A percentile compares a stretch with the other conserved stretches of the same genome.
These are phyloP conservation scores for Amanita pseudoporphyria DNA, from an alignment of 768 basidiomycete species.

Conservation along the genomic window DNA sequence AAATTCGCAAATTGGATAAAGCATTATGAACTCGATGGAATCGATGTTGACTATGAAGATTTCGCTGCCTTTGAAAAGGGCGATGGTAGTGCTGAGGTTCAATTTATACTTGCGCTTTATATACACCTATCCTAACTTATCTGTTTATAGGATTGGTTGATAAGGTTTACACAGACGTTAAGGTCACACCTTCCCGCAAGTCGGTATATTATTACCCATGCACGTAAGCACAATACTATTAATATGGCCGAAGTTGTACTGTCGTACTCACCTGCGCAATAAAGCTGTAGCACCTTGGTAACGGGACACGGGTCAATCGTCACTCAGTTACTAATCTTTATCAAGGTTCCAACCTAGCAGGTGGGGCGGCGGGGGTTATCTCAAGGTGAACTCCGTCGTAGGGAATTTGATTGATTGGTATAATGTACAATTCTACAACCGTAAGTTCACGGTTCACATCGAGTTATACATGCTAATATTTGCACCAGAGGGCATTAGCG, in stretches of 20 bases:
- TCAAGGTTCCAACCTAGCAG: constrained; percentile 31
- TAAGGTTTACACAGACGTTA: constrained; percentile 42
- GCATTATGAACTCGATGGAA: constrained; percentile 54
- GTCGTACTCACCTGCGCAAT: neutral
- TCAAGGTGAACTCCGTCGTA: constrained; percentile 40
- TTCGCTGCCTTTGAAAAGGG: constrained; percentile 49
- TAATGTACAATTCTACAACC: constrained; percentile 29
- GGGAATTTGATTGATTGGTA: constrained; percentile 61
- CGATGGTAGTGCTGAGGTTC: constrained; percentile 43
- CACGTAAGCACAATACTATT: constrained; percentile 27
- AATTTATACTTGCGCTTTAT: neutral
- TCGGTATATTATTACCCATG: constrained; percentile 44
- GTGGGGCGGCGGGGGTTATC: constrained; percentile 45
- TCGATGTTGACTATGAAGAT: constrained; percentile 73
- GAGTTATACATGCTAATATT: neutral
- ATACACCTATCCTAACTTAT: neutral
- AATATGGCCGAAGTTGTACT: neutral
- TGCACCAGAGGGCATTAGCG: constrained; percentile 42
- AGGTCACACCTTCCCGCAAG: constrained; percentile 38
- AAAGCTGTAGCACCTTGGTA: constrained; percentile 43
- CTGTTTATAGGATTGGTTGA: constrained; percentile 34
- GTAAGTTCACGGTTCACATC: constrained; percentile 16
- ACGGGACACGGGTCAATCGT: neutral
- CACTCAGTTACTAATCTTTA: neutral
- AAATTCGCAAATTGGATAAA: constrained; percentile 59